phyloP scores from a whole-genome alignment of 345 rosid species.

The Mallotus nudiflorus region DNA sequence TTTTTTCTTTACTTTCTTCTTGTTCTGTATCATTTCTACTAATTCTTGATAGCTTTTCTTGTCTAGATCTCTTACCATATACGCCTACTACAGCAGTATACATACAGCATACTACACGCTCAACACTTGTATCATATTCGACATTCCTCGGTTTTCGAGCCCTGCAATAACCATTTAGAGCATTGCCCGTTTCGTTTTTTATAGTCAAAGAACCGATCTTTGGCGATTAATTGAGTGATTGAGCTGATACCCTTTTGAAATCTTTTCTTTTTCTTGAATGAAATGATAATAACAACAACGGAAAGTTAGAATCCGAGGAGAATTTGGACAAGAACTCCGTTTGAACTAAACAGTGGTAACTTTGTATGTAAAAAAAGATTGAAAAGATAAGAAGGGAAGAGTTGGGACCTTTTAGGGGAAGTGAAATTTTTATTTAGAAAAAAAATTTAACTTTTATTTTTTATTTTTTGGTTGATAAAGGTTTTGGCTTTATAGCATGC shows the following conservation, averaged over 20 bases:
- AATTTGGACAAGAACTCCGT: slow-evolving; percentile 31
- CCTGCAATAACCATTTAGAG: background rate
- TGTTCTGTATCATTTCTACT: background rate
- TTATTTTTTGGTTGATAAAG: slow-evolving; percentile 23
- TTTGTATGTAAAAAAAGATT: slow-evolving; percentile 15
- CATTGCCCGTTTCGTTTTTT: background rate
- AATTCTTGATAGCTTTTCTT: too few relatives aligned
- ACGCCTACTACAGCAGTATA: background rate
- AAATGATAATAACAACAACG: background rate
- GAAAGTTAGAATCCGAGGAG: slow-evolving; percentile 56
- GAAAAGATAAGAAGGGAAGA: slow-evolving; percentile 1
- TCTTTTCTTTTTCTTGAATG: background rate
- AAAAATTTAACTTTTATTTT: background rate
- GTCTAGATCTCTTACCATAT: background rate
- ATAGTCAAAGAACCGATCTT: too few relatives aligned
- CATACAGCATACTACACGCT: too few relatives aligned
- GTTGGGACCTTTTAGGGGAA: slow-evolving; percentile 10
- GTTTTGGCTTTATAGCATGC: slow-evolving; percentile 53
- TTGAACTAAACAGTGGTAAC: slow-evolving; percentile 50
- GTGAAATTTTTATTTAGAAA: background rate
- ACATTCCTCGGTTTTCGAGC: slow-evolving; percentile 15
- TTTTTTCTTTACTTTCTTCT: background rate
- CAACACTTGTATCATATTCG: background rate
- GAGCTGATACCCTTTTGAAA: too few relatives aligned
- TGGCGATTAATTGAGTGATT: background rate